Base-by-base conservation (phyloP, 2,329 filamentous ascomycete genomes). In the Nothophoma quercina region DNA sequence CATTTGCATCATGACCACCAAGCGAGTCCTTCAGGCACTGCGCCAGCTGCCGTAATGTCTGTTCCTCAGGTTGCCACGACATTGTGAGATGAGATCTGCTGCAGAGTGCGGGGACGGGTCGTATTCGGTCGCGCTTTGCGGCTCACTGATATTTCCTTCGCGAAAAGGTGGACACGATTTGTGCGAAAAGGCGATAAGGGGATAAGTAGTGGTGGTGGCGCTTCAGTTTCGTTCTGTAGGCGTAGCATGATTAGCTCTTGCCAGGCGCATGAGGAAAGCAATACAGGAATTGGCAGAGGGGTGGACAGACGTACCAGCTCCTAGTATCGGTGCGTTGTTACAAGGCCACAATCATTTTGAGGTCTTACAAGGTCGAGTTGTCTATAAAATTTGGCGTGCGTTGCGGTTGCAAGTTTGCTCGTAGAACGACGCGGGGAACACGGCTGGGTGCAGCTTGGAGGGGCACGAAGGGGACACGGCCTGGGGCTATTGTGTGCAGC, bases 61-160 rank as follows among this genome's bases (percentile, higher is more conserved):
- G 90, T 69, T 88, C 85, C 70, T 90, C 83, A 58, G 95, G 95
- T 80, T 96, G 90, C 95, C 95, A 99, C 77, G 88, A 85, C 93
- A 96, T 97, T 54, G 44, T 62, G 56, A 50, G 53, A 52, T 18
- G 57, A 25, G 51, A 51, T 28, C 26, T 60, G 46, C 35, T 55
- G 46, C 55, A 56, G 47, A 48, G 57, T 58, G 56, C 51, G 55
- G 52, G 55, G 51, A 21, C 22, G 41, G 42, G 29, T 54, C 45
- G 41, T 46, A 49, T 34, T 45, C 41, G 51, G 25, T 26, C 55
- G 55, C 34, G 51, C 42, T 49, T 6, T 18, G 44, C 33, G 38
- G n/a, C 2, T 30, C 29, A 16, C 33, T 13, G 18, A 19, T 22
- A n/a, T 38, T 7, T 8, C 21, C 18, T 29, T 25, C 13, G 18